These are phyloP conservation scores for Backusella tarrabulga DNA, from an alignment of 192 early-diverging fungal genomes.

Conservation along the genomic window DNA sequence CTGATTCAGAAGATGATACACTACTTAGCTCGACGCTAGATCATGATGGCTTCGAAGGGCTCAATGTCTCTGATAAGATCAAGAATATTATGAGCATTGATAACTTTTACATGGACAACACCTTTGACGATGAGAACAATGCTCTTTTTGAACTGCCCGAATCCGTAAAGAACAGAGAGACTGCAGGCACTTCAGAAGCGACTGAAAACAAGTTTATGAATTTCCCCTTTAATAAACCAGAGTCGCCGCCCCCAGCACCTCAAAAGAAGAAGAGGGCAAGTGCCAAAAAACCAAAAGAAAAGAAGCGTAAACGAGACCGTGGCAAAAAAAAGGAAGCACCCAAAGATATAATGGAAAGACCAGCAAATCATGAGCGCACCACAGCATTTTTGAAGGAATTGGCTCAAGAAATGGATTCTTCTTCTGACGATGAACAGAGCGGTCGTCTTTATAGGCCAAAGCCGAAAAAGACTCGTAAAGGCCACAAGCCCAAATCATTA, in stretches of 20 bases:
- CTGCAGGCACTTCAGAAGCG: background rate
- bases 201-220: conserved; percentile 2
- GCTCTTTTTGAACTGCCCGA: conserved; percentile 3
- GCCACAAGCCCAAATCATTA: background rate
- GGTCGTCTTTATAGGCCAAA: background rate
- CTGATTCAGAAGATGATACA: conserved; percentile 22
- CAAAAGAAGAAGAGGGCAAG: background rate
- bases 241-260: background rate
- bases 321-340: background rate
- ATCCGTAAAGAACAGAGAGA: background rate
- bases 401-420: background rate
- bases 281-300: background rate
- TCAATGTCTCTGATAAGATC: conserved; percentile 14
- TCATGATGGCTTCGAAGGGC: background rate
- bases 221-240: conserved; percentile 1
- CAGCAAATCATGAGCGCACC: background rate
- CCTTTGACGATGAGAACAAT: background rate
- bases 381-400: background rate
- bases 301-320: background rate
- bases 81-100: conserved; percentile 12
- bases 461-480: background rate
- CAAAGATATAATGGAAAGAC: background rate
- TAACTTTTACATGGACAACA: background rate
- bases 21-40: background rate
- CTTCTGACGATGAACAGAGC: background rate